Conservation (phyloP, 1,284 basidiomycete species). For the Farysia itapuensis region DNA sequence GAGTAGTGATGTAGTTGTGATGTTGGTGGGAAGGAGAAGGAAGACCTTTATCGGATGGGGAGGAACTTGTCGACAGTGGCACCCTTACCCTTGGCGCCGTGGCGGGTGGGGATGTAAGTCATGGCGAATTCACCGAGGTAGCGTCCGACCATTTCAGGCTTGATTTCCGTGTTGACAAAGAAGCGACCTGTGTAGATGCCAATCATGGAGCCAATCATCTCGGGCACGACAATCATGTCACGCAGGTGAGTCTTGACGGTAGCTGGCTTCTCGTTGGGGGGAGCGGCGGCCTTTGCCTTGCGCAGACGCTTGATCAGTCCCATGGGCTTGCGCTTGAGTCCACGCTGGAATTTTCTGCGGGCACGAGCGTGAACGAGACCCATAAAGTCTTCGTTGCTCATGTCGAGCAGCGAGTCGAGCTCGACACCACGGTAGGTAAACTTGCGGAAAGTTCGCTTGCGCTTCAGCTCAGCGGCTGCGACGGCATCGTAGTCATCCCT, state of each 20-base stretch:
- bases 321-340: conserved; percentile 97
- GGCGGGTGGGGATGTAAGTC: conserved; percentile 97
- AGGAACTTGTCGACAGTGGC: conserved; percentile 72
- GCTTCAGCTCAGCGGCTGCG: conserved; percentile 63
- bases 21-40: too few species aligned
- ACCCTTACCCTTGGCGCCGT: conserved; percentile 98
- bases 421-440: conserved; percentile 98
- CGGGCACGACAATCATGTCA: conserved; percentile 99
- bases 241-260: conserved; percentile 99
- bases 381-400: conserved; percentile 76
- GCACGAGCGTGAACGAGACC: conserved; percentile 98
- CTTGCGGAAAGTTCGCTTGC: conserved; percentile 96
- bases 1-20: too few species aligned
- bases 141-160: conserved; percentile 99
- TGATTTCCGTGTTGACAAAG: conserved; percentile 68
- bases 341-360: conserved; percentile 96
- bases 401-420: conserved; percentile 83
- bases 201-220: conserved; percentile 76
- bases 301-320: conserved; percentile 99
- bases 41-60: conserved; percentile 65
- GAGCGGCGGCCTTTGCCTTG: conserved; percentile 98
- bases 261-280: conserved; percentile 95
- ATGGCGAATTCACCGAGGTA: conserved; percentile 81
- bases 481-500: conserved; percentile 61
- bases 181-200: conserved; percentile 84